Evolutionary conservation across 2,329 filamentous ascomycete species (phyloP).

Genomic region (Colletotrichum limetticola): DNA sequence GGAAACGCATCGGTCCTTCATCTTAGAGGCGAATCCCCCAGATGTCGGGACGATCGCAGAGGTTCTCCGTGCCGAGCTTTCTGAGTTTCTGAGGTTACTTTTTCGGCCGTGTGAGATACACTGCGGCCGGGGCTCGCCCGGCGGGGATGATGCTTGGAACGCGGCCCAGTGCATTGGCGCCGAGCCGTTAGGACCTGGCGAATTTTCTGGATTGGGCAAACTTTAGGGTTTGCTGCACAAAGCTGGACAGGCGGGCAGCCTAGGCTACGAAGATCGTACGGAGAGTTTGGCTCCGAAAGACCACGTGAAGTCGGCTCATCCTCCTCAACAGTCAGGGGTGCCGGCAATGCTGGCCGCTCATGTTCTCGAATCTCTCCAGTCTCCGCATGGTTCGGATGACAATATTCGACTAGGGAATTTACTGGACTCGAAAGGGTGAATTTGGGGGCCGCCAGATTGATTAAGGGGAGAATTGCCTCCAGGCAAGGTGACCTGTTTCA

Average conservation of each 20-base stretch:
- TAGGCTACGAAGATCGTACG: background rate
- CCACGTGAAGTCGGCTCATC: conserved; percentile 4
- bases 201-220: background rate
- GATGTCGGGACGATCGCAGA: conserved; percentile 16
- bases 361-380: background rate
- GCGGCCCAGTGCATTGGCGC: conserved; percentile 20
- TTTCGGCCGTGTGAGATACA: conserved; percentile 23
- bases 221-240: background rate
- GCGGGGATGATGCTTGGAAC: conserved; percentile 31
- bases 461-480: conserved; percentile 16
- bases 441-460: conserved; percentile 10
- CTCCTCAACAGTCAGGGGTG: background rate
- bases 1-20: conserved; percentile 6
- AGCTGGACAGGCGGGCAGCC: background rate
- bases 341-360: background rate
- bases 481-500: background rate
- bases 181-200: conserved; percentile 24
- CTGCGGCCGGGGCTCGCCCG: conserved; percentile 10
- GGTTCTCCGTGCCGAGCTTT: conserved; percentile 10
- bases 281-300: conserved; percentile 9
- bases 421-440: background rate
- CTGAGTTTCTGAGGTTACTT: conserved; percentile 15
- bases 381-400: conserved; percentile 19
- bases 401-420: background rate
- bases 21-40: conserved; percentile 1